Conservation (phyloP, 345 rosid species). For the Physaria fendleri region DNA sequence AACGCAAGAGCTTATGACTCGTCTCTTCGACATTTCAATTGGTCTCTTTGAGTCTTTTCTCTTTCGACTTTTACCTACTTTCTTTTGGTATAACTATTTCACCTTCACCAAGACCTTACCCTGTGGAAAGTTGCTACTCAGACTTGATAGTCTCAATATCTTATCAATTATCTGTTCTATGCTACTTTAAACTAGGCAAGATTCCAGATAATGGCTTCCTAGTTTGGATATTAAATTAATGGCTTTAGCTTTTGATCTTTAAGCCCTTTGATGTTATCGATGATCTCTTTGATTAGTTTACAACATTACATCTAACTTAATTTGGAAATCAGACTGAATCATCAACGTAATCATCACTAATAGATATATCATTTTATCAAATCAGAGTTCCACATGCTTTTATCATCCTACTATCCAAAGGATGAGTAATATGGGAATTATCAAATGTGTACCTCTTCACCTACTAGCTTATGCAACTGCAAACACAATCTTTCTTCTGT, state of each 20-base stretch:
- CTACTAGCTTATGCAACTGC: constrained; percentile 1
- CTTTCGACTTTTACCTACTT: not conserved
- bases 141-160: no score
- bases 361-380: not conserved
- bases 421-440: constrained; percentile 7
- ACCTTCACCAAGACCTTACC: constrained; percentile 10
- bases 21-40: constrained; percentile 45
- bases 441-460: constrained; percentile 11
- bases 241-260: constrained; percentile 7
- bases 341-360: not conserved
- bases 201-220: not conserved
- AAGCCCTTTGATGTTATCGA: not conserved
- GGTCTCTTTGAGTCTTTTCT: constrained; percentile 48
- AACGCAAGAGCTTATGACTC: constrained; percentile 46
- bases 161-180: not conserved
- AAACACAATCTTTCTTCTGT: not conserved
- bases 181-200: constrained; percentile 14
- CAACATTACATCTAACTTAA: not conserved
- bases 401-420: constrained; percentile 12
- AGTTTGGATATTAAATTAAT: constrained; percentile 1
- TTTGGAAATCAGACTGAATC: not conserved
- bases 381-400: constrained; percentile 18
- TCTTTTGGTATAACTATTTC: not conserved
- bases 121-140: constrained; percentile 15
- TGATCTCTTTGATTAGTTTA: not conserved